Base-by-base conservation (phyloP, 805 yeast species). In the Candida cerambycidarum region DNA sequence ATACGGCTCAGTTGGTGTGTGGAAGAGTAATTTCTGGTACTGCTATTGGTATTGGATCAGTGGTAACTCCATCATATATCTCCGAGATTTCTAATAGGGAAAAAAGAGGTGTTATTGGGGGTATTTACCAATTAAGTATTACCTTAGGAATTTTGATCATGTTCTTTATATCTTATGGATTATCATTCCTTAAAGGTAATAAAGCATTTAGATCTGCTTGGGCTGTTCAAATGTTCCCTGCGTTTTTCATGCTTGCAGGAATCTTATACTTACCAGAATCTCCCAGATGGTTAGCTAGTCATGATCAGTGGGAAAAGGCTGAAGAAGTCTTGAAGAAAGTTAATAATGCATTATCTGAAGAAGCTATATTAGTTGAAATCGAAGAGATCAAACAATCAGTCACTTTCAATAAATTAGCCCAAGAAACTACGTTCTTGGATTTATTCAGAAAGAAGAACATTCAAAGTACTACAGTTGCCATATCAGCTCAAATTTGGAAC, bases 1-100 rank as follows among this genome's bases (percentile, higher is more conserved):
- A 63, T 56, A 56, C 51, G 32, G 66, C 63, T 24, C 65, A 57
- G 54, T 63, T 61, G 45, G 73, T 76, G 52, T 57, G 65, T 46
- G 84, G 84, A 10, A 69, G 85, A 45, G 55, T 78, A 21, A 71
- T 80, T 45, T 60, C 82, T 21, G 86, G 86, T 43, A 54, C 77
- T 30, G 85, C 80, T 48, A 72, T 82, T 39, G 87, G 86, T 44
- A 62, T 79, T 35, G 80, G 82, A 34, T 74, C 85, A 4, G 66
- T 82, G 23, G 80, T 72, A 49, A 82, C 79, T 21, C 87, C 86
- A 10, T 79, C 79, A 29, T 81, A 73, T 57, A 71, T 78, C 34
- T 75, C 85, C n/a, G 87, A 81, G 58, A 62, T 80, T 45, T 67
- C 82, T 19, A 82, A 82, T 24, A 71, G 78, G 57, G 60, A 63